Evolutionary conservation across 139 green algal species (phyloP), one percentile per base, ranked within the genome.

Genomic region (Chlorella vulgaris): DNA sequence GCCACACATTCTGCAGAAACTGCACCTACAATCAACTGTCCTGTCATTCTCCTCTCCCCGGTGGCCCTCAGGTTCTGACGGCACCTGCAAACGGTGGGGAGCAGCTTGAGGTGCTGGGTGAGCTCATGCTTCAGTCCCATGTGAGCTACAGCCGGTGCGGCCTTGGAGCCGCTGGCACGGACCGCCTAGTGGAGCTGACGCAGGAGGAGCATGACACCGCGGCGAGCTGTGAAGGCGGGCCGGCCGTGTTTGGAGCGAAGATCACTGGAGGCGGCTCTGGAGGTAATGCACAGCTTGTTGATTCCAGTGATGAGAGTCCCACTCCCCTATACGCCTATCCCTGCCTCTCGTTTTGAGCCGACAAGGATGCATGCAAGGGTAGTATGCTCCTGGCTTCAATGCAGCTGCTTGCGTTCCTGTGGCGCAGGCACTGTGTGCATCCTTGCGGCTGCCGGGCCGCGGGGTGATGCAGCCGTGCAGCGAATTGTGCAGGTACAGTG

Each of bases 241-340:
- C 86, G 0, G 62, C 85, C 1, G 79, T 99, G 43, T 98, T 89
- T 73, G 96, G 96, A 2, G 95, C 94, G 4, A 98, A 98, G 84
- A 98, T 98, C 81, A 99, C 94, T 1, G 96, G 96, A 2, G 96
- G 96, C 13, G 96, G 96, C 13, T 93, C 84, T 65, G 96, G 96
- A 29, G 96, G 96, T 87, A 61, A 43, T 67, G 31, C 5, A 7
- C 33, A 13, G 8, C 61, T 39, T 10, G 26, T n/a, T n/a, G n/a
- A n/a, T n/a, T n/a, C n/a, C 61, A 7, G 2, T 39, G 26, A 19
- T 43, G 63, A 31, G 29, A 5, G 29, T 40, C 29, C 10, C 2
- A 28, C 42, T 39, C 2, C 29, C 28, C 6, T 31, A 69, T 10
- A 24, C 15, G 47, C 47, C 47, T 58, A 58, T 58, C 47, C 47